Base-by-base conservation (phyloP, 129 eudicot species). In the Artemisia tridentata region DNA sequence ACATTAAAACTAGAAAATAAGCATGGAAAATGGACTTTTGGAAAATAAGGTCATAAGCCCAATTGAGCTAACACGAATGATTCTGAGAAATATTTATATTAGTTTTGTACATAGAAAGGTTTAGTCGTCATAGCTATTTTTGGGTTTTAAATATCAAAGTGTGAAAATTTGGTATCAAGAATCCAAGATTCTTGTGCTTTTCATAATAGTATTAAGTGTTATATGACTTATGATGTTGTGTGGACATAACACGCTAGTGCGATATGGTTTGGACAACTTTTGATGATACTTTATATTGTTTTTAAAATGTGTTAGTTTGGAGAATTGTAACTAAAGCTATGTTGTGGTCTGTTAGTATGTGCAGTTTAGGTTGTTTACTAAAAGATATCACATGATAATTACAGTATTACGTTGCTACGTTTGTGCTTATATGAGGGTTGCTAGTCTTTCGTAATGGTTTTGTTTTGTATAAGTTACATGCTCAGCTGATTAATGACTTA, bases 121-220 rank as follows among this genome's bases (percentile, higher is more conserved):
- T 34, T 34, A 5, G 41, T 34, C 2, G 41, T 34, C 8, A 34
- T 34, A 21, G 31, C 20, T 23, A 13, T 19, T 56, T 19, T 56
- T 19, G 34, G 10, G 17, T 17, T 20, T 47, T 7, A 0, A 34
- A 29, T 29, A 29, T 29, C 34, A 3, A 3, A 29, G 72, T 23
- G n/a, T n/a, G n/a, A 11, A 68, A 25, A 31, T 68, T 68, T 68
- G 21, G 72, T 49, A 10, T 68, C 58, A 25, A 9, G 60, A 48
- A 23, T 48, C 60, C 45, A 55, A 19, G 34, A 48, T 67, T 12
- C 45, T 17, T 10, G 11, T 51, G 11, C 45, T 67, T 34, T 34
- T 51, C 5, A 51, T 10, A 16, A 11, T 67, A 48, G 19, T 25
- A 67, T 8, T 27, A n/a, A 50, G 46, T 67, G 0, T 25, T 29